These are phyloP conservation scores for Aspergillus taichungensis DNA, from an alignment of 495 filamentous ascomycete species.

Conservation along the genomic window DNA sequence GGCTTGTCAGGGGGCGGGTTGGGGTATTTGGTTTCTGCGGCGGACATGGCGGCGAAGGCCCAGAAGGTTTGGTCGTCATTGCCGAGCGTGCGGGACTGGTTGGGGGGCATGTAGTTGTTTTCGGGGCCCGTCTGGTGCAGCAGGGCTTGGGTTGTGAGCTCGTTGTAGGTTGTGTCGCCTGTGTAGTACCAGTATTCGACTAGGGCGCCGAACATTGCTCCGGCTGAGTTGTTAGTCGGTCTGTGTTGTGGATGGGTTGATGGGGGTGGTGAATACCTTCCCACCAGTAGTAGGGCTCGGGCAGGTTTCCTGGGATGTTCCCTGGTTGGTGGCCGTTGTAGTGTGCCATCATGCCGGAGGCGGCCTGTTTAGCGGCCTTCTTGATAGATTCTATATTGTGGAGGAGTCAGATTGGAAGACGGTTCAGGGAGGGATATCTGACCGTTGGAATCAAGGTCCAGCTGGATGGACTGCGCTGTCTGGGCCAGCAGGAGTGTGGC, in stretches of 20 bases:
- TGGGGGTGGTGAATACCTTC: slow-evolving; percentile 19
- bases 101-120: slow-evolving; percentile 65
- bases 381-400: slow-evolving; percentile 34
- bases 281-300: slow-evolving; percentile 72
- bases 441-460: too few relatives aligned
- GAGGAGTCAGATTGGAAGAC: too few relatives aligned
- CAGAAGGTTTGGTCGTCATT: slow-evolving; percentile 84
- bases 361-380: slow-evolving; percentile 29
- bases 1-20: slow-evolving; percentile 42
- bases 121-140: slow-evolving; percentile 58
- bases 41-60: slow-evolving; percentile 67
- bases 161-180: slow-evolving; percentile 60
- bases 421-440: too few relatives aligned
- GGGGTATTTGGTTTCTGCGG: slow-evolving; percentile 64
- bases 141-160: slow-evolving; percentile 52
- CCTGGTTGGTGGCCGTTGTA: slow-evolving; percentile 62
- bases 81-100: slow-evolving; percentile 64
- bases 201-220: slow-evolving; percentile 62
- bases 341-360: slow-evolving; percentile 40
- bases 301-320: slow-evolving; percentile 60
- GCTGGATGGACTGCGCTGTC: too few relatives aligned
- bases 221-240: slow-evolving; percentile 20
- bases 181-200: slow-evolving; percentile 77
- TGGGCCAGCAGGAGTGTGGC: too few relatives aligned
- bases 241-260: too few relatives aligned